Conservation (phyloP, 441 rosid species). For the Pelargonium fulgidum region DNA sequence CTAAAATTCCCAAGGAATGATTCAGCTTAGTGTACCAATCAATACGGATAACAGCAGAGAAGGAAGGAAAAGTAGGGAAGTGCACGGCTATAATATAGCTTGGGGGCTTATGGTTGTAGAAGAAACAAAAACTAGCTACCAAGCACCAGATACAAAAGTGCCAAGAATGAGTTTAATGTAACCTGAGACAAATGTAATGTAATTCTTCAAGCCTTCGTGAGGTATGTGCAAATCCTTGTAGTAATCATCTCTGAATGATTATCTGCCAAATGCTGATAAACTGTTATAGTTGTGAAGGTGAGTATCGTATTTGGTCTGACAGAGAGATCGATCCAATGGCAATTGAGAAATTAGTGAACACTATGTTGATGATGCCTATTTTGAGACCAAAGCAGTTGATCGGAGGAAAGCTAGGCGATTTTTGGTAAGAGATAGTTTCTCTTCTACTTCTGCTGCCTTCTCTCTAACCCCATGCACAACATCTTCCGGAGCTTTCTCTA, state of each 20-base stretch:
- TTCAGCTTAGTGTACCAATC: too few relatives aligned
- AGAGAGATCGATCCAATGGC: not conserved
- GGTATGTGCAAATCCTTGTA: not conserved
- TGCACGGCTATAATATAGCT: too few relatives aligned
- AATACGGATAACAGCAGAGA: too few relatives aligned
- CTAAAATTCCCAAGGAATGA: too few relatives aligned
- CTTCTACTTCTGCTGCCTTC: conserved; percentile 80
- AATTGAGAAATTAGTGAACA: not conserved
- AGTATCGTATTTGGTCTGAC: not conserved
- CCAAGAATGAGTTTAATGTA: too few relatives aligned
- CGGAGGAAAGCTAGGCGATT: conserved; percentile 67
- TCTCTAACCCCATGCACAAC: conserved; percentile 69
- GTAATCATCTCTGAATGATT: not conserved
- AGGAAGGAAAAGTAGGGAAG: too few relatives aligned
- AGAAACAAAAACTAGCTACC: too few relatives aligned
- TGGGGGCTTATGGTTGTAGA: too few relatives aligned
- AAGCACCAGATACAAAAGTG: too few relatives aligned
- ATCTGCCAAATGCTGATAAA: not conserved
- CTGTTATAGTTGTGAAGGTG: not conserved
- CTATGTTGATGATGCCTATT: conserved; percentile 26
- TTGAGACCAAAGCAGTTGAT: conserved; percentile 51
- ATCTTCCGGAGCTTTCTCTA: conserved; percentile 79
- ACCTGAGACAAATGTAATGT: too few relatives aligned
- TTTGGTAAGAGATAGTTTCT: conserved; percentile 73
- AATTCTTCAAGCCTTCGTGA: too few relatives aligned